Evolutionary conservation across 2,329 filamentous ascomycete species (phyloP), one percentile per base, ranked within the genome.

Genomic region (Phaeosphaeriaceae sp.): DNA sequence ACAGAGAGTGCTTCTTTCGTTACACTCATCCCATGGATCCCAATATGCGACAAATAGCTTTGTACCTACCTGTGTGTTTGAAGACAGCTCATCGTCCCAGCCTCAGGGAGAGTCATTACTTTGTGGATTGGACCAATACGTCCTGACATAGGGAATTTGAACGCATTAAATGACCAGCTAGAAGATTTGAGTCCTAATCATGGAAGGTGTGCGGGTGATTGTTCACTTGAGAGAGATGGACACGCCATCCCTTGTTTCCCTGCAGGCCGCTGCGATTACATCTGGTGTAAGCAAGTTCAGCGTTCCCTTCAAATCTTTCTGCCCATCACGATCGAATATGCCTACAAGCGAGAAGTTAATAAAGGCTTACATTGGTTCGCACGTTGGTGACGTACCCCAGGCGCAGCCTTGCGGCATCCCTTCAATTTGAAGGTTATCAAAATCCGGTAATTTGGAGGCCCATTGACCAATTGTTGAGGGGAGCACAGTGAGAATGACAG

Each of bases 211-310:
- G 46, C 27, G 20, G 25, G 17, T 3, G 20, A 6, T 25, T 13
- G 46, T 53, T 20, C 45, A 66, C 61, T 64, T 64, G n/a, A 66
- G 54, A 2, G 61, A 64, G 10, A 66, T 58, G 2, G 58, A 61
- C 2, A 62, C 51, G 10, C 63, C 57, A 47, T 61, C 50, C 44
- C 25, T 50, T 55, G 73, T 66, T 64, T 83, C 80, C 27, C 74
- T 71, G 1, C 78, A 73, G 0, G 80, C 80, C 2, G 70, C 71
- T 1, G 70, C 70, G 7, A 81, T 73, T 7, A 74, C 72, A 20
- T 75, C 71, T 0, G 79, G 76, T 0, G 82, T 85, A 51, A 86
- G 76, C 0, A 84, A 75, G 64, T 85, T 85, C 5, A 86, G 72
- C 67, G 80, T 84, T 15, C 84, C 84, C n/a, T 81, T 74, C 59